Evolutionary conservation across 169 alveolate genomes (phyloP).

Genomic region (Plasmodium vinckei): DNA sequence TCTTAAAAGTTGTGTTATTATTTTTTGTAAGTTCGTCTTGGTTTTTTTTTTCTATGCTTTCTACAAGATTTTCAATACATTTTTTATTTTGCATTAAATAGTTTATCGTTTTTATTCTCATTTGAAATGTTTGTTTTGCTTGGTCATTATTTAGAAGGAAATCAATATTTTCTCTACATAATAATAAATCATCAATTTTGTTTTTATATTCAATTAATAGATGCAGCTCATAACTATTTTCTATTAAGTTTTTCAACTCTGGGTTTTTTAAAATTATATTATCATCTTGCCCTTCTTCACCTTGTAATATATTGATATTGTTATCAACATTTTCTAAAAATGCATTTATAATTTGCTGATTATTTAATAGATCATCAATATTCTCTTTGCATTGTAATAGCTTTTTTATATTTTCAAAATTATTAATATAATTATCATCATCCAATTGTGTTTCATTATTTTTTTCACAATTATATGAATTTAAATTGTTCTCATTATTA

Average conservation of each 20-base stretch:
- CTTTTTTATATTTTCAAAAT: conserved; percentile 24
- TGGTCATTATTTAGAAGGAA: conserved; percentile 23
- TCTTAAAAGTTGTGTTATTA: background rate
- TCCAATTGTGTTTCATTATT: background rate
- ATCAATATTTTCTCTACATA: conserved; percentile 45
- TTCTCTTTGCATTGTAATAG: conserved; percentile 43
- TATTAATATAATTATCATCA: background rate
- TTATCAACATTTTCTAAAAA: conserved; percentile 26
- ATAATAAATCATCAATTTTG: conserved; percentile 61
- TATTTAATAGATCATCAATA: conserved; percentile 33
- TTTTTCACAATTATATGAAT: background rate
- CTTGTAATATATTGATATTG: conserved; percentile 17
- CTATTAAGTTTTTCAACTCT: conserved; percentile 8
- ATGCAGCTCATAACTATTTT: conserved; percentile 57
- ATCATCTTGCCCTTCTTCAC: background rate
- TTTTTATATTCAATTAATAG: conserved; percentile 63
- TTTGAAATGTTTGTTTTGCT: conserved; percentile 18
- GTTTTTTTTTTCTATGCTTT: background rate
- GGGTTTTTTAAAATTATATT: conserved; percentile 12
- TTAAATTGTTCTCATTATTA: background rate
- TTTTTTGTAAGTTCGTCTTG: background rate
- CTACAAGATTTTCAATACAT: conserved; percentile 36
- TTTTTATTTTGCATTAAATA: conserved; percentile 54
- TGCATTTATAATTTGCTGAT: conserved; percentile 15
- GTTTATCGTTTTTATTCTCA: conserved; percentile 29